phyloP scores from a whole-genome alignment of 805 yeast species.

The Wickerhamomyces sydowiorum region DNA sequence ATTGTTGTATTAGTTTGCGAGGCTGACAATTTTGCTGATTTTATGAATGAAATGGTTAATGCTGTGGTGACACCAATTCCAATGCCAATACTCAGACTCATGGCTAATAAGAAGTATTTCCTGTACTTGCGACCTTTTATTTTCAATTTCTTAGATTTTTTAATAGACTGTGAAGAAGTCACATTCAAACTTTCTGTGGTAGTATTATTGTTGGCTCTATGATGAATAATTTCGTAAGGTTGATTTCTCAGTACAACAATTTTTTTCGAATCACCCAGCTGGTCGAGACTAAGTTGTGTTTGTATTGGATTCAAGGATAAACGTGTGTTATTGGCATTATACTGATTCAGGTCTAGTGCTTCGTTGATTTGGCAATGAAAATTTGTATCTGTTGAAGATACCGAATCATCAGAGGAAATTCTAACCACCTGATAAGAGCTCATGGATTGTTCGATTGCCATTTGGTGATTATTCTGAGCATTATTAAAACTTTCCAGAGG shows the following conservation, averaged over 20 bases:
- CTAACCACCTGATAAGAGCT: neutral
- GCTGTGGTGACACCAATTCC: constrained; percentile 22
- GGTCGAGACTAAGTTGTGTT: too few relatives aligned
- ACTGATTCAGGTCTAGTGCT: neutral
- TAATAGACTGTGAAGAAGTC: neutral
- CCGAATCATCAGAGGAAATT: neutral
- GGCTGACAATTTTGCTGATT: neutral
- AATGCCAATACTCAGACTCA: constrained; percentile 17
- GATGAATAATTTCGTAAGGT: neutral
- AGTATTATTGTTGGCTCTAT: too few relatives aligned
- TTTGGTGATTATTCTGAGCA: too few relatives aligned
- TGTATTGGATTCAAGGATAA: too few relatives aligned
- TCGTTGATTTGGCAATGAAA: neutral
- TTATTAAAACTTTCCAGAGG: too few relatives aligned
- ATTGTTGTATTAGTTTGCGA: neutral
- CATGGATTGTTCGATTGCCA: neutral
- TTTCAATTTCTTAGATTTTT: constrained; percentile 12
- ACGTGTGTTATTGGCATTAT: neutral
- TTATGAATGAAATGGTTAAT: constrained; percentile 4
- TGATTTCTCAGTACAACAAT: neutral
- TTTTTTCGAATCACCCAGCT: neutral
- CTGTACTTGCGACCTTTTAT: constrained; percentile 3
- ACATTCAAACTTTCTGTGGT: too few relatives aligned
- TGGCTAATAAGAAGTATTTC: constrained; percentile 9
- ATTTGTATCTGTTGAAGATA: neutral